A percentile compares a stretch with the other conserved stretches of the same genome.
Evolutionary conservation across 2,329 filamentous ascomycete species (phyloP).

Genomic region (Claviceps sp.): DNA sequence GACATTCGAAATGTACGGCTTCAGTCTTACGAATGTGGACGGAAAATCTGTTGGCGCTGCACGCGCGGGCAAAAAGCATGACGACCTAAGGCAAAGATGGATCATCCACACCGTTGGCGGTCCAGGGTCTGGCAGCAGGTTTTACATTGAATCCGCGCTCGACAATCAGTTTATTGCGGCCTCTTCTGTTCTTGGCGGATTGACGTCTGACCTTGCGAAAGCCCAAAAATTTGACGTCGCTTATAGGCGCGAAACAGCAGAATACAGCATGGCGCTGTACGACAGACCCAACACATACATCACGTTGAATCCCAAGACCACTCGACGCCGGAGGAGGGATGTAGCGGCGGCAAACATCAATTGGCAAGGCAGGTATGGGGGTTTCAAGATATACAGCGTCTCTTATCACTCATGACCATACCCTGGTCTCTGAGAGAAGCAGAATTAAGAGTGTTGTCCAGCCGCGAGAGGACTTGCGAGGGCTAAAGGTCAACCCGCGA

Average conservation of each 20-base stretch:
- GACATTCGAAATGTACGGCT: conserved; percentile 30
- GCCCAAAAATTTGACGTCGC: conserved; percentile 7
- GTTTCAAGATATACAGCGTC: conserved; percentile 5
- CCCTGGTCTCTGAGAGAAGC: background rate
- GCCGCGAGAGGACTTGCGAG: background rate
- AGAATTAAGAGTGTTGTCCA: background rate
- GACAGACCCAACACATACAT: background rate
- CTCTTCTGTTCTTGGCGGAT: conserved; percentile 16
- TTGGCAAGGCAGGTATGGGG: background rate
- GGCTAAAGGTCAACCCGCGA: background rate
- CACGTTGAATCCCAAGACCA: background rate
- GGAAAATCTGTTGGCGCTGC: conserved; percentile 10
- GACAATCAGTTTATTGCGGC: conserved; percentile 25
- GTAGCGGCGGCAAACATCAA: background rate
- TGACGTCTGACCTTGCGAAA: conserved; percentile 3
- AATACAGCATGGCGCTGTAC: conserved; percentile 3
- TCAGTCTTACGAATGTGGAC: conserved; percentile 22
- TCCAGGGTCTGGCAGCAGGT: conserved; percentile 12
- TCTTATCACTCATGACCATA: conserved; percentile 2
- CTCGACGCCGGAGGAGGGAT: background rate
- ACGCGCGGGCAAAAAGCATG: conserved; percentile 17
- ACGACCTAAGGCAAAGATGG: conserved; percentile 31
- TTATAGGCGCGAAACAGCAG: conserved; percentile 1
- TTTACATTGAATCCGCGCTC: conserved; percentile 13
- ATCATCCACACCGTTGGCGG: conserved; percentile 26